Evolutionary conservation across 2,329 filamentous ascomycete genomes (phyloP), one percentile per base, ranked within the genome.

Genomic region (Alternaria novae-zelandiae): DNA sequence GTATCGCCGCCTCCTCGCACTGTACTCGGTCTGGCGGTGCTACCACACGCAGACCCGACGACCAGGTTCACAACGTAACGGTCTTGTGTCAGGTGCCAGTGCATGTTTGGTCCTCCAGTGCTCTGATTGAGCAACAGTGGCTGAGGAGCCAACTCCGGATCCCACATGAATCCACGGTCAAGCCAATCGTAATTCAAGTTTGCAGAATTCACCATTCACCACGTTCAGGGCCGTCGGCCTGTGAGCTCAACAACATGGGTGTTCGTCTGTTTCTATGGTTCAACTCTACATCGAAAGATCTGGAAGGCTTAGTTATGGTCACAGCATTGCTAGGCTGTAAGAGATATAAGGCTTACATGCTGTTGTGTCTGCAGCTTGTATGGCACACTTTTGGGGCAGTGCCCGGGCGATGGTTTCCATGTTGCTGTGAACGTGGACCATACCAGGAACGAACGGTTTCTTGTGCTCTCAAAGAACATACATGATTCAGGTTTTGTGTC

Each of bases 61-160:
- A 79, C 77, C 77, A 66, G 77, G 77, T 77, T 68, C 67, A 41
- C 63, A 56, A 56, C 58, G 59, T 44, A 77, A 74, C 71, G 70
- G 74, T 70, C 69, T 73, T 71, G 70, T 77, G 73, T 73, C 63
- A 77, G 70, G 73, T 74, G 72, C 68, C 64, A 72, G 54, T 73
- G 66, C 73, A 74, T 74, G 72, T 59, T 64, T 63, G 70, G 70
- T 74, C 64, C 64, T 53, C 60, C 56, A 61, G 56, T 57, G 59
- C 56, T 60, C 55, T 62, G 59, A 11, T 25, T 17, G 23, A 54
- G 50, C 46, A 51, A 61, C 30, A 20, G 21, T 61, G 54, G 49
- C 44, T 30, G 25, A 20, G n/a, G 13, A 41, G 30, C 23, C 28
- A 11, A 26, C n/a, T 45, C 25, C 36, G 25, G 44, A 62, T 51